Evolutionary conservation across 2,329 filamentous ascomycete species (phyloP).

Genomic region (Plectosphaerella cucumerina): DNA sequence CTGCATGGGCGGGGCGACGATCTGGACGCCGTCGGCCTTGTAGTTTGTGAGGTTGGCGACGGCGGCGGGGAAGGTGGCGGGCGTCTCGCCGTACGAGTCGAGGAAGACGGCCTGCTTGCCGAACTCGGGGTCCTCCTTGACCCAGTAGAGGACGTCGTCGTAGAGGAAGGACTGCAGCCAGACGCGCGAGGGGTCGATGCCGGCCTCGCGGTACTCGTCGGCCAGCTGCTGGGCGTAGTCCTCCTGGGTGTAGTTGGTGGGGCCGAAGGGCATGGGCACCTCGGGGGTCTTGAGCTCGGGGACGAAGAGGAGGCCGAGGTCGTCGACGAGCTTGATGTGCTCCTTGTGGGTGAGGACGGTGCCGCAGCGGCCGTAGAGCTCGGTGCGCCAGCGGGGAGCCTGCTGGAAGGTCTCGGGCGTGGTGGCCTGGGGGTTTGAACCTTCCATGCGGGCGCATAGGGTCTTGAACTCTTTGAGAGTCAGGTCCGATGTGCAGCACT

Average conservation of each 20-base stretch:
- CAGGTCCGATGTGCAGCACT: slow-evolving; percentile 69
- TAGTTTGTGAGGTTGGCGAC: slow-evolving; percentile 53
- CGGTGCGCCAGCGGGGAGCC: slow-evolving; percentile 59
- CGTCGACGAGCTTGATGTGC: slow-evolving; percentile 56
- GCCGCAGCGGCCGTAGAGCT: slow-evolving; percentile 61
- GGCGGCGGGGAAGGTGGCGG: slow-evolving; percentile 46
- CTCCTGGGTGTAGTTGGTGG: slow-evolving; percentile 61
- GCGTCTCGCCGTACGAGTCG: slow-evolving; percentile 55
- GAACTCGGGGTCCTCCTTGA: slow-evolving; percentile 55
- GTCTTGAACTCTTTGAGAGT: slow-evolving; percentile 63
- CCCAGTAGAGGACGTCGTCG: slow-evolving; percentile 63
- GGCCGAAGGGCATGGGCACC: slow-evolving; percentile 71
- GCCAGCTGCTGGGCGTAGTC: slow-evolving; percentile 62
- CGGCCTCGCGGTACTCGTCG: slow-evolving; percentile 51
- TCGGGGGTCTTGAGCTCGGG: slow-evolving; percentile 64
- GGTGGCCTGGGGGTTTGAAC: slow-evolving; percentile 52
- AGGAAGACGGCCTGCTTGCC: slow-evolving; percentile 61
- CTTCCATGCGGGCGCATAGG: slow-evolving; percentile 70
- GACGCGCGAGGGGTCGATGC: slow-evolving; percentile 49
- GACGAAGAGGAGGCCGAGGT: slow-evolving; percentile 57
- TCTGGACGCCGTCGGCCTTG: slow-evolving; percentile 52
- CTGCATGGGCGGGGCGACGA: slow-evolving; percentile 59
- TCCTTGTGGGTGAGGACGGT: slow-evolving; percentile 58
- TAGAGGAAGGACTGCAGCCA: slow-evolving; percentile 65
- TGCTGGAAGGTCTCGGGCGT: slow-evolving; percentile 53